Percentiles rank a stretch among this genome's conserved stretches.
These are phyloP conservation scores for Quercus aquifolioides DNA, from an alignment of 306 rosid species.

Conservation along the genomic window DNA sequence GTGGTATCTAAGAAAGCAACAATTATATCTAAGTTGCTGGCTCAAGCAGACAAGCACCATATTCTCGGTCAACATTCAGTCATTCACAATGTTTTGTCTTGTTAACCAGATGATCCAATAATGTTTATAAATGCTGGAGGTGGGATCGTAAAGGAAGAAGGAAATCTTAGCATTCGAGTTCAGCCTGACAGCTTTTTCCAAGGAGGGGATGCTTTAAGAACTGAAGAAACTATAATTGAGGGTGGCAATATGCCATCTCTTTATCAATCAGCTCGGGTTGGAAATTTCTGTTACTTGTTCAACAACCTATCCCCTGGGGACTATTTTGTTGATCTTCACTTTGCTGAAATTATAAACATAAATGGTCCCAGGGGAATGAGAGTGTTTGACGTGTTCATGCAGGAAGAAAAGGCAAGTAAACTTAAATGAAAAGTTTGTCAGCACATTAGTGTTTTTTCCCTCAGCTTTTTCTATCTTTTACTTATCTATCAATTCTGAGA, in stretches of 20 bases:
- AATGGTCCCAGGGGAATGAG: conserved; percentile 33
- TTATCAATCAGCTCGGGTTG: conserved; percentile 30
- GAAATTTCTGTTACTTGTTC: conserved; percentile 17
- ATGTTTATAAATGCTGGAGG: conserved; percentile 30
- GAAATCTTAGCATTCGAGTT: neutral
- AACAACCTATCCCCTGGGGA: conserved; percentile 17
- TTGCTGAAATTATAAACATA: conserved; percentile 24
- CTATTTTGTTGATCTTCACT: conserved; percentile 23
- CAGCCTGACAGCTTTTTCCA: conserved; percentile 13
- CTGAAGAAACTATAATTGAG: conserved; percentile 12
- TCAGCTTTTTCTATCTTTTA: neutral
- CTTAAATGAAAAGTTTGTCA: neutral
- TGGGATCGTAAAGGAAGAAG: neutral
- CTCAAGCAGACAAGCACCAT: no score
- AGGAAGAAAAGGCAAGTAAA: conserved; percentile 30
- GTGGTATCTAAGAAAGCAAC: neutral
- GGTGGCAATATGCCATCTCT: conserved; percentile 15
- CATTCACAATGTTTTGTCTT: neutral
- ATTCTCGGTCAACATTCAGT: neutral
- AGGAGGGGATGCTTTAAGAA: conserved; percentile 24
- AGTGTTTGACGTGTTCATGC: conserved; percentile 19
- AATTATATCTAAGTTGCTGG: neutral
- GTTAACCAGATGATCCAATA: conserved; percentile 4
- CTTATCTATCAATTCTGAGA: neutral
- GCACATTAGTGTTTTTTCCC: neutral